Percentiles rank a stretch among this genome's conserved stretches.
Evolutionary conservation across 805 yeast genomes (phyloP).

Genomic region (Saccharomycopsis javanensis): DNA sequence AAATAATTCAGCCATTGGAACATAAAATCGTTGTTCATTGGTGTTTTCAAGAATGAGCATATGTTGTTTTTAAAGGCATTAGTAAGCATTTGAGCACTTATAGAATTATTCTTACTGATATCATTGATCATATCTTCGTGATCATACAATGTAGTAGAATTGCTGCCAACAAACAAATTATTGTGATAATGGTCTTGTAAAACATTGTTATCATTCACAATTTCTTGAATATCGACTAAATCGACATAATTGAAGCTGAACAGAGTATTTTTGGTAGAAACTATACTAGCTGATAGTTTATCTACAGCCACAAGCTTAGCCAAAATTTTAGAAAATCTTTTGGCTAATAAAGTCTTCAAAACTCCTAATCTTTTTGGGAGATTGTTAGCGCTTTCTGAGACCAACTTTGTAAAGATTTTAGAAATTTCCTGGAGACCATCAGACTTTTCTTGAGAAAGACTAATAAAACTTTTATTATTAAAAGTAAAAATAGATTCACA

Average conservation of each 20-base stretch:
- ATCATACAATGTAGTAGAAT: background rate
- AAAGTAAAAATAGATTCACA: conserved; percentile 38
- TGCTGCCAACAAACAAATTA: background rate
- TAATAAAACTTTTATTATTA: background rate
- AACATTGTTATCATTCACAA: background rate
- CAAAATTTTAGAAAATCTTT: conserved; percentile 42
- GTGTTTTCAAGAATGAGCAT: background rate
- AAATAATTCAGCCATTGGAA: background rate
- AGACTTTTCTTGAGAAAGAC: conserved; percentile 27
- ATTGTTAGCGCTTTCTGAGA: conserved; percentile 31
- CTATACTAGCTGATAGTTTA: background rate
- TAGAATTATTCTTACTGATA: background rate
- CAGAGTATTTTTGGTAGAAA: background rate
- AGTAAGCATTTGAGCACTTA: background rate
- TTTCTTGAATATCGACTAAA: background rate
- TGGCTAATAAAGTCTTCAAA: conserved; percentile 46
- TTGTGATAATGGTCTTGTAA: background rate
- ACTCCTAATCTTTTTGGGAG: conserved; percentile 42
- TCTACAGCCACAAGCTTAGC: conserved; percentile 42
- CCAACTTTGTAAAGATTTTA: conserved; percentile 36
- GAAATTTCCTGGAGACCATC: conserved; percentile 40
- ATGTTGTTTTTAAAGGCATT: background rate
- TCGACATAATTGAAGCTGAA: background rate
- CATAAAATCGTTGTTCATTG: background rate
- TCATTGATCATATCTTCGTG: background rate